Conservation (phyloP, 1,284 basidiomycete genomes). For the Meripilus lineatus region DNA sequence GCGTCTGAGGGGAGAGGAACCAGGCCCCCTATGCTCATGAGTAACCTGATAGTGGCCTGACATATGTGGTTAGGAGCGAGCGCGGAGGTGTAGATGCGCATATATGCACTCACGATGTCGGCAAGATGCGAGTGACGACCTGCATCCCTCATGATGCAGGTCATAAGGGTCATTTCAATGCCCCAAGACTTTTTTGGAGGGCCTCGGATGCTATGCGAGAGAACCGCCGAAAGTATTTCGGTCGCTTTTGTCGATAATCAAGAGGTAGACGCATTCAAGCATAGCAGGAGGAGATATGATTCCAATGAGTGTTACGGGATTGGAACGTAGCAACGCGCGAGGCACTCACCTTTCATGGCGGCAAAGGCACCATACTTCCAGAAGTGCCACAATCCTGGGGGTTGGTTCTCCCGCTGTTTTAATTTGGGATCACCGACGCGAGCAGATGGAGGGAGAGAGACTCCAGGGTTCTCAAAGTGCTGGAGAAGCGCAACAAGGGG, state of each 20-base stretch:
- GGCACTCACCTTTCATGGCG: slow-evolving; percentile 55
- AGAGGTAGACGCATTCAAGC: too few species aligned
- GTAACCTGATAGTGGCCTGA: slow-evolving; percentile 68
- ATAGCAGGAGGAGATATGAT: too few species aligned
- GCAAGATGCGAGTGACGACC: slow-evolving; percentile 81
- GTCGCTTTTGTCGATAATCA: slow-evolving; percentile 43
- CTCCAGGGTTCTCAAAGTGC: slow-evolving; percentile 63
- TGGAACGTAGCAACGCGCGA: too few species aligned
- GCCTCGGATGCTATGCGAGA: slow-evolving; percentile 73
- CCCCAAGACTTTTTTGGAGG: slow-evolving; percentile 86
- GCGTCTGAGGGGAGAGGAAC: slow-evolving; percentile 92
- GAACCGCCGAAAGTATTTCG: slow-evolving; percentile 61
- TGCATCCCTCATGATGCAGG: slow-evolving; percentile 82
- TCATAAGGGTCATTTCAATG: slow-evolving; percentile 83
- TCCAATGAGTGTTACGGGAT: too few species aligned
- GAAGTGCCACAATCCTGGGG: slow-evolving; percentile 58
- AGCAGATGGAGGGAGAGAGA: slow-evolving; percentile 65
- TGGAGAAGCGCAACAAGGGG: slow-evolving; percentile 34
- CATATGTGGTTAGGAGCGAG: background rate
- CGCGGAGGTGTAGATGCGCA: slow-evolving; percentile 2
- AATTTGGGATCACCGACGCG: slow-evolving; percentile 58
- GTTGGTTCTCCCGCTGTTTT: slow-evolving; percentile 46
- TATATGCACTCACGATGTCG: slow-evolving; percentile 67
- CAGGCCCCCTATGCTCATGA: slow-evolving; percentile 79
- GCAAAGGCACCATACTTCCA: slow-evolving; percentile 66